Evolutionary conservation across 495 filamentous ascomycete genomes (phyloP), one percentile per base, ranked within the genome.

Genomic region (Neurospora terricola): DNA sequence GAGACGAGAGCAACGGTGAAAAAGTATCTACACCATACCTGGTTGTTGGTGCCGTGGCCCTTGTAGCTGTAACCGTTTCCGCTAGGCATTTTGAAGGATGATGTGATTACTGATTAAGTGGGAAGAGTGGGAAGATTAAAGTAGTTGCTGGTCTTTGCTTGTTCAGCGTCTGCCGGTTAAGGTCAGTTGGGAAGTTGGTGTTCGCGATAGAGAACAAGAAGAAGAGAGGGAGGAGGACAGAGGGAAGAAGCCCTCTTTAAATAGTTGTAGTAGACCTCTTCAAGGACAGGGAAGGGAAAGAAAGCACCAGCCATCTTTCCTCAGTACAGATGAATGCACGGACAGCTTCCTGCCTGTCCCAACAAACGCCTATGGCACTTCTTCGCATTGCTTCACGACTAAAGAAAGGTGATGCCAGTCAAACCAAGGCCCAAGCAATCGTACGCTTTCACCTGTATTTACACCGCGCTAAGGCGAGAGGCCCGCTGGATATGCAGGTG

Each of bases 31-130:
- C 18, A 8, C 62, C 74, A 74, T 75, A 85, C 84, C 77, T 80
- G 69, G 78, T 68, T 81, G 74, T 86, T 86, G 73, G 78, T 82
- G 76, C 85, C 86, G 66, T 69, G 73, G 75, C 81, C 75, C 70
- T 82, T 81, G 82, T 83, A 81, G 2, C 75, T 73, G 76, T 83
- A 87, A 18, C 72, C 82, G 23, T 80, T 79, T 21, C 72, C 82
- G 30, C 80, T 79, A 71, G 78, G 77, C 75, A 79, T 78, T 12
- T 75, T 76, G 78, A 38, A 54, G 45, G 45, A 54, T 11, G 21
- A 23, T 14, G 45, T 54, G 45, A 54, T 54, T 27, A 27, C 70
- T 69, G 72, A 75, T 81, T 34, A 69, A 79, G 75, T 74, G 62
- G 39, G 70, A 69, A 38, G 43, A 23, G 34, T 23, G 71, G 38